Evolutionary conservation across 2,329 filamentous ascomycete genomes (phyloP).

Genomic region (Monosporascus cannonballus): DNA sequence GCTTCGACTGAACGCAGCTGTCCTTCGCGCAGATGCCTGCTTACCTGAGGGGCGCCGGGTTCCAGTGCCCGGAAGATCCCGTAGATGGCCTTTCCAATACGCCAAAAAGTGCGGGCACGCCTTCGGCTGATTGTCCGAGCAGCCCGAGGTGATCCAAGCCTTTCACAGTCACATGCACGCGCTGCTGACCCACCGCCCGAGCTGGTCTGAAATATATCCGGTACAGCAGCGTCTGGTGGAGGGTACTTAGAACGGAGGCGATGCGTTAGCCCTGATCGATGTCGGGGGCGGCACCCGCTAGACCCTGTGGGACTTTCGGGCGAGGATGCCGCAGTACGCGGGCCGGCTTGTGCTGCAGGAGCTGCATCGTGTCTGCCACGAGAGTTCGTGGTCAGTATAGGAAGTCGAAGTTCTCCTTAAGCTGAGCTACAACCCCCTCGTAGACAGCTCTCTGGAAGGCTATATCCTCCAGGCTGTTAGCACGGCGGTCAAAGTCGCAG

Average conservation of each 20-base stretch:
- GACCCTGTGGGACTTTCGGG: conserved; percentile 4
- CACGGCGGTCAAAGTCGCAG: too few species aligned
- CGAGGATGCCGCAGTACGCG: conserved; percentile 2
- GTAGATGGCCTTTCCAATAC: conserved; percentile 10
- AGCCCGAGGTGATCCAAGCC: conserved; percentile 10
- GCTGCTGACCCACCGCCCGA: conserved; percentile 3
- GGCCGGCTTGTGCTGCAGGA: conserved; percentile 11
- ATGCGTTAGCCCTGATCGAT: conserved; percentile 7
- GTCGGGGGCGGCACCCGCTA: conserved; percentile 13
- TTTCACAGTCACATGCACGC: conserved; percentile 11
- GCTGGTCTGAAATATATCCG: conserved; percentile 8
- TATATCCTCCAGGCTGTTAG: too few species aligned
- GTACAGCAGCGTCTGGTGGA: conserved; percentile 3
- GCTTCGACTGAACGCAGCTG: conserved; percentile 8
- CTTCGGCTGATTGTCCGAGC: conserved; percentile 8
- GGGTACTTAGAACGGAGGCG: background rate
- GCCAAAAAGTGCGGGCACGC: conserved; percentile 3
- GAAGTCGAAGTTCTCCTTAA: too few species aligned
- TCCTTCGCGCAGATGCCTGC: conserved; percentile 9
- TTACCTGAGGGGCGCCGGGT: conserved; percentile 7
- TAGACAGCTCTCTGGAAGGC: too few species aligned
- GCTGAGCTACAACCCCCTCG: too few species aligned
- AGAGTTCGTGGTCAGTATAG: too few species aligned
- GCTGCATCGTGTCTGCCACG: too few species aligned
- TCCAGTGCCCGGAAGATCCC: conserved; percentile 7